A percentile compares a stretch with the other conserved stretches of the same genome.
Conservation (phyloP, 2,329 filamentous ascomycete species). For the Pseudocercospora pini-densiflorae region DNA sequence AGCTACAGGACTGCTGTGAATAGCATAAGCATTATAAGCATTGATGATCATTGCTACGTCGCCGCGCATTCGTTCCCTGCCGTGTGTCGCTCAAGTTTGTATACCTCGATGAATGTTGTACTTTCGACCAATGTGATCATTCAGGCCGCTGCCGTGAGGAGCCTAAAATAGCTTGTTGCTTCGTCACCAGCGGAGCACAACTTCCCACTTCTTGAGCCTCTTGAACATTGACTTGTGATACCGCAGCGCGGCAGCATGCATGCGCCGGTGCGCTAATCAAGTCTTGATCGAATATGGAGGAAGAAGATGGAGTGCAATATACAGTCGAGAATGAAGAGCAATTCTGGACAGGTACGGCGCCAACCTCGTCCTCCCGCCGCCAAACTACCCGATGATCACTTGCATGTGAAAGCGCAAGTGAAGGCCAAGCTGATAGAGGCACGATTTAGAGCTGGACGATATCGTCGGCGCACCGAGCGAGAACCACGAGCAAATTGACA, state of each 20-base stretch:
- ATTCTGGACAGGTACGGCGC: slow-evolving; percentile 78
- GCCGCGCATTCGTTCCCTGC: too few relatives aligned
- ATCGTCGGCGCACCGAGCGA: slow-evolving; percentile 60
- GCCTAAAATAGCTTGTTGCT: background rate
- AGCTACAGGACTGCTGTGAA: background rate
- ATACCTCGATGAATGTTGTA: background rate
- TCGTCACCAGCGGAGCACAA: background rate
- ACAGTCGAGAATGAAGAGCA: slow-evolving; percentile 78
- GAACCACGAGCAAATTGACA: slow-evolving; percentile 74
- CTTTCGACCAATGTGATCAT: background rate
- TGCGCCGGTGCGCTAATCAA: slow-evolving; percentile 3
- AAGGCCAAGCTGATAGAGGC: slow-evolving; percentile 18
- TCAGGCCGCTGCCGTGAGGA: background rate
- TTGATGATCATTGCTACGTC: background rate
- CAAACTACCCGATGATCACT: background rate
- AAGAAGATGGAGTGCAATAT: slow-evolving; percentile 64
- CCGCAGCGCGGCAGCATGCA: slow-evolving; percentile 7
- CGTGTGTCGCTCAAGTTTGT: too few relatives aligned
- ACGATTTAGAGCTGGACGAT: slow-evolving; percentile 64
- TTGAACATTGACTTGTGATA: background rate
- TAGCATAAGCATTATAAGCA: background rate
- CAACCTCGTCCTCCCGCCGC: background rate
- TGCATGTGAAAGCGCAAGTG: slow-evolving; percentile 14
- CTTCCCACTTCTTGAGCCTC: slow-evolving; percentile 3
- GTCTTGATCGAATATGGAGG: slow-evolving; percentile 49